Evolutionary conservation across 768 basidiomycete genomes (phyloP), one percentile per base, ranked within the genome.

Genomic region (Suillus subluteus): DNA sequence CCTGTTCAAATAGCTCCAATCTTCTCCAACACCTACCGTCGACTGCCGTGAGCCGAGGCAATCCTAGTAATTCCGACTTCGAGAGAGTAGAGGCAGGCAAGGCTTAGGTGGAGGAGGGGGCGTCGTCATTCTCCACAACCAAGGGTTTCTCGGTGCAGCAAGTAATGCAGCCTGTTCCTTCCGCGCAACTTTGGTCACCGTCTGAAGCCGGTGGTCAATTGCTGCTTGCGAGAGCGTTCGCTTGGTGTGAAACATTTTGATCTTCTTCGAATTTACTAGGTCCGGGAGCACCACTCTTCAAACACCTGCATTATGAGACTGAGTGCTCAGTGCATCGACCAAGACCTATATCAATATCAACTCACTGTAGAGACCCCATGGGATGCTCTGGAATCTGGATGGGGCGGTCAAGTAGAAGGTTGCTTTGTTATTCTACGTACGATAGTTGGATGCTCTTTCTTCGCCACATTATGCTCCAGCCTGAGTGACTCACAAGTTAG

Each of bases 1-100:
- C 70, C 79, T 84, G 75, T 83, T 91, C 65, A 91, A 75, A 73
- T 90, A 88, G 8, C 81, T 79, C 73, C 81, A 82, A 69, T 91
- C 88, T 62, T 75, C 78, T n/a, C 37, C 78, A 3, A 76, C 76
- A 2, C 77, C 76, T 11, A 77, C n/a, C 74, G 13, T 76, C 76
- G 18, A 70, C 73, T 4, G 76, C 70, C 0, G 75, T 66, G n/a
- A 73, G 46, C 41, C 54, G 68, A 48, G 63, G 59, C 38, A 62
- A 23, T 18, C 41, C 62, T 4, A 66, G 50, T 56, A 48, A 52
- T 30, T 43, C 59, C 5, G 59, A 61, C 41, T 61, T 62, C 63
- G 11, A 82, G 81, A 55, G 80, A 74, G n/a, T 65, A 35, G 61
- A 55, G 40, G 54, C 16, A 1, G 65, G 63, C 23, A 54, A 46